These are phyloP conservation scores for Scleromitrula shiraiana DNA, from an alignment of 2,329 filamentous ascomycete genomes.

Conservation along the genomic window DNA sequence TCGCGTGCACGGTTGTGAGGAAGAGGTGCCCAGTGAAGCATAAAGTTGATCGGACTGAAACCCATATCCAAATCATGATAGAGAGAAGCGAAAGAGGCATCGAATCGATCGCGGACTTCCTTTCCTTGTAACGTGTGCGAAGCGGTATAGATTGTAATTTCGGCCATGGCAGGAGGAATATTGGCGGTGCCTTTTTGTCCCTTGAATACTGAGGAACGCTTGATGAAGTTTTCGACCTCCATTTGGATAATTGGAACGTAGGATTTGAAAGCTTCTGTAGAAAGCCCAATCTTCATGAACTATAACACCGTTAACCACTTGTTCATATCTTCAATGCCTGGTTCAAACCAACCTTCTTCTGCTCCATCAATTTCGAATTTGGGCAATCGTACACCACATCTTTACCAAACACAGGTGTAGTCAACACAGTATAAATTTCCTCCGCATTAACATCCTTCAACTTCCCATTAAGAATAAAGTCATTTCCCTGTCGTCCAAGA, in stretches of 20 bases:
- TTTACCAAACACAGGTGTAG: conserved; percentile 65
- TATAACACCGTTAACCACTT: conserved; percentile 24
- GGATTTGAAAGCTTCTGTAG: conserved; percentile 61
- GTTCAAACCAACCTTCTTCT: conserved; percentile 65
- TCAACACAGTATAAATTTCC: conserved; percentile 78
- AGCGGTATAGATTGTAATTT: conserved; percentile 85
- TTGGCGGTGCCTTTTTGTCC: conserved; percentile 60
- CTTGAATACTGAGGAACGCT: conserved; percentile 59
- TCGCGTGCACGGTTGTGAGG: conserved; percentile 84
- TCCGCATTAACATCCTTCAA: conserved; percentile 83
- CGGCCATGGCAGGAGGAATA: conserved; percentile 68
- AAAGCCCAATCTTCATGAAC: conserved; percentile 79
- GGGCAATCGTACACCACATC: conserved; percentile 89
- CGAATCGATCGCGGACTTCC: conserved; percentile 72
- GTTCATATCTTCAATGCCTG: conserved; percentile 7
- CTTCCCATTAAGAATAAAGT: conserved; percentile 89
- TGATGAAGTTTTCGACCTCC: conserved; percentile 68
- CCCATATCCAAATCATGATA: conserved; percentile 90
- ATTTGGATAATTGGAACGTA: conserved; percentile 73
- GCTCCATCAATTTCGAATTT: conserved; percentile 89
- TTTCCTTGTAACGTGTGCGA: conserved; percentile 79
- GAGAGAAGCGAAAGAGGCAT: conserved; percentile 69
- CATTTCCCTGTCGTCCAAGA: conserved; percentile 73
- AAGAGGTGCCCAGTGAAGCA: conserved; percentile 78
- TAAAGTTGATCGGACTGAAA: conserved; percentile 84